Evolutionary conservation across 345 rosid genomes (phyloP), one percentile per base, ranked within the genome.

Genomic region (Moringa oleifera): DNA sequence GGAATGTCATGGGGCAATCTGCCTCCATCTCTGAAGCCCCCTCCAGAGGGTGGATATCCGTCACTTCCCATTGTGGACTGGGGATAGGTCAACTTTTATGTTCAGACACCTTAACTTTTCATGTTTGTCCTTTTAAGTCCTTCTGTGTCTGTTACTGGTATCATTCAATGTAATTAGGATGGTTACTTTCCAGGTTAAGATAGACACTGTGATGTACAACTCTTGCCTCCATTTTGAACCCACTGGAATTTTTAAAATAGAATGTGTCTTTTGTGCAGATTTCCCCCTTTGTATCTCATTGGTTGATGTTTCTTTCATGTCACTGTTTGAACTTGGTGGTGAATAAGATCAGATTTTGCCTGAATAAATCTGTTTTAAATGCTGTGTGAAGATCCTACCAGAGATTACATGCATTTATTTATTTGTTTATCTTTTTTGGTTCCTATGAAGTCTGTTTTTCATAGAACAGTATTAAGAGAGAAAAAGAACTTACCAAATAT

Each of bases 11-110:
- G 89, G 96, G 84, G 83, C 16, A 81, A 86, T 75, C 82, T 94
- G 65, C 97, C 97, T 18, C 97, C 89, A 20, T 94, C 97, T 4
- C 76, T 94, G 64, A 76, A 74, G 80, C 99, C 97, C 63, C 92
- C 95, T 53, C 90, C 97, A 0, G 91, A 87, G 58, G 78, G 84
- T 23, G 95, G 90, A 69, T 90, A 86, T 69, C 87, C 65, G 0
- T 73, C 72, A 25, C 80, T 75, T 74, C 92, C 92, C 18, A 74
- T 70, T 17, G 58, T 81, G 41, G 97, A 88, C 65, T 93, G 97
- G 98, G 97, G 98, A 70, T 93, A 81, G 59, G 50, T 60, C 57
- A 7, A 4, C 47, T 41, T 41, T 41, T 41, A 41, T 1, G 1
- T 41, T 41, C 13, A 41, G 12, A 15, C 47, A 41, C 17, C 12